These are phyloP conservation scores for Dittrichia graveolens DNA, from an alignment of 129 eudicot genomes.

Conservation along the genomic window DNA sequence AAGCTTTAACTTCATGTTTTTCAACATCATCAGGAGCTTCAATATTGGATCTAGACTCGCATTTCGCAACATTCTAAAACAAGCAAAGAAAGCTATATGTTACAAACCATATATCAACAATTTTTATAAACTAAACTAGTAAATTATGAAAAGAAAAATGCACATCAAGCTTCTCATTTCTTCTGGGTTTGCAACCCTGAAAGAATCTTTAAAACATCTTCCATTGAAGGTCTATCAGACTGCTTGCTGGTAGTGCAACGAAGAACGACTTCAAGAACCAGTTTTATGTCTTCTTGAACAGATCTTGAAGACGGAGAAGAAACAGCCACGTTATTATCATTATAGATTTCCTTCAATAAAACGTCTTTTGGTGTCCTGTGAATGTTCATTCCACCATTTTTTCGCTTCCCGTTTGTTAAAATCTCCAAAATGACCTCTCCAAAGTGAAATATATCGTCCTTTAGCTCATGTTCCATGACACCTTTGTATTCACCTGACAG, in stretches of 20 bases:
- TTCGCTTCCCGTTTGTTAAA: constrained; percentile 64
- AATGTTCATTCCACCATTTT: constrained; percentile 46
- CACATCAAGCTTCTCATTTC: constrained; percentile 21
- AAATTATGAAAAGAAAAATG: constrained; percentile 17
- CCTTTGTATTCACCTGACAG: constrained; percentile 56
- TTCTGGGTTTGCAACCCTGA: constrained; percentile 44
- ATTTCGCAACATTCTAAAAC: constrained; percentile 33
- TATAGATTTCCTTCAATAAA: constrained; percentile 50
- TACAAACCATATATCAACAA: constrained; percentile 37
- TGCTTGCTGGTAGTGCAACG: constrained; percentile 62
- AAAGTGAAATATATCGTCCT: constrained; percentile 63
- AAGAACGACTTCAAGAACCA: constrained; percentile 59
- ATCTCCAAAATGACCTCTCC: constrained; percentile 71
- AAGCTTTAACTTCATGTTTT: constrained; percentile 20
- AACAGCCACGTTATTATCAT: constrained; percentile 50
- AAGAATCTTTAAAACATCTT: constrained; percentile 63
- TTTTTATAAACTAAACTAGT: constrained; percentile 17
- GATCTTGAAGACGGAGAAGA: constrained; percentile 43
- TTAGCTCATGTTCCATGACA: constrained; percentile 53
- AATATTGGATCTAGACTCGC: constrained; percentile 8
- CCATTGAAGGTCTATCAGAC: constrained; percentile 71
- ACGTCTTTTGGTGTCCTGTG: constrained; percentile 49
- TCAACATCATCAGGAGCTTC: constrained; percentile 19
- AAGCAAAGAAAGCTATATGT: constrained; percentile 29
- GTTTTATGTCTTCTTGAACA: constrained; percentile 50